Base-by-base conservation (phyloP, 129 eudicot genomes). In the Gnaphalium uliginosum region DNA sequence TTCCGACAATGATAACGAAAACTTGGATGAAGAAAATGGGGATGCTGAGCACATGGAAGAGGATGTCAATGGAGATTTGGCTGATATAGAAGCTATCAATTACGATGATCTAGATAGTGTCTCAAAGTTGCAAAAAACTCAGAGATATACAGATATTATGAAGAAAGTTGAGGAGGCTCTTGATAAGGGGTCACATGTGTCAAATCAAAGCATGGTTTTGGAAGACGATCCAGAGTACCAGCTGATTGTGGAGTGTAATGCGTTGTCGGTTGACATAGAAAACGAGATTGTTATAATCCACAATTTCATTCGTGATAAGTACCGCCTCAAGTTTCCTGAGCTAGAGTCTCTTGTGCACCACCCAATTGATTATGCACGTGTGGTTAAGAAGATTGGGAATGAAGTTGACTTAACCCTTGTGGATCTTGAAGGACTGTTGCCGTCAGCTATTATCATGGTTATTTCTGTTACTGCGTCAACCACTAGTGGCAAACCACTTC, bases 161-260 rank as follows among this genome's bases (percentile, higher is more conserved):
- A 88, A 92, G 94, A 92, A 89, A 89, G 98, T 92, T 48, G 98
- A 89, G 82, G 86, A 79, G 32, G 98, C 98, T 32, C 88, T 92
- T 11, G 85, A 81, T 21, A 92, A 87, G 57, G 96, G 87, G 0
- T 83, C 94, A 33, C 86, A 81, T 8, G 72, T 76, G 54, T 77
- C 96, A 58, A 74, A 74, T 56, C 87, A 86, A 32, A 89, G 90
- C 65, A 75, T 86, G 30, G 92, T 83, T 75, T 78, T 95, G 79
- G 96, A 91, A 79, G 99, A 95, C 56, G 99, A 95, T 83, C 99
- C 97, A 0, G 99, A 91, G 67, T 95, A 91, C 83, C 96, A 91
- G 84, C 81, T 91, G 15, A 95, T 95, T 17, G 97, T 91, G 46
- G 99, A 95, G 51, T 95, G 99, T 63, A 95, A 95, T 79, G 84